Base-by-base conservation (phyloP, 179 eudicot genomes). In the Spergularia azorica region DNA sequence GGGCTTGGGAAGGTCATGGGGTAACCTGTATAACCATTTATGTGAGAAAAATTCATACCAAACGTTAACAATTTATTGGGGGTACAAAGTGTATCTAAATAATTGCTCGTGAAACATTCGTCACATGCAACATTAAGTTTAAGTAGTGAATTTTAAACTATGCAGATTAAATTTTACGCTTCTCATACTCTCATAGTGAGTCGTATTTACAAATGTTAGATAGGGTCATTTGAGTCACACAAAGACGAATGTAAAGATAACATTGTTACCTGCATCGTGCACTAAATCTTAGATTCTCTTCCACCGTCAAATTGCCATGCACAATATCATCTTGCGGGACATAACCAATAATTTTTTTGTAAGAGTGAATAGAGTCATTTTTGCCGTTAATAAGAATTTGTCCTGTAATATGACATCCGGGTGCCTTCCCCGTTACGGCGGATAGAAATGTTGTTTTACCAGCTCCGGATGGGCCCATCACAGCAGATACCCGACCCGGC, bases 391-490 rank as follows among this genome's bases (percentile, higher is more conserved):
- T 87, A 26, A 92, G 90, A 77, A 94, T 86, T 63, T 80, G 73
- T 55, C 98, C 98, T 3, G 84, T 71, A 70, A 89, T 78, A 61
- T 77, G 73, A 81, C 98, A 94, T 9, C 97, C 97, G 11, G 86
- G 86, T 17, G 84, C 83, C 80, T 89, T 94, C 58, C 98, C 98
- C 0, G 90, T 84, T 56, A 94, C 85, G 14, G 97, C 94, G n/a
- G 94, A 88, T 61, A 94, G 89, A 83, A 94, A 94, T 2, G 98
- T 94, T 11, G 98, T 94, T 80, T 94, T 94, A 26, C 98, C 98
- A 5, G 98, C 98, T 32, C 98, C 98, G 0, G 98, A 94, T n/a
- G 98, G 97, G 73, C 98, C 98, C 98, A 94, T 94, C 41, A 94
- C 98, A 58, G 97, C 98, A 12, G 97, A 86, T 70, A 94, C 91